Conservation (phyloP, 805 yeast genomes). For the Teunomyces funiuensis region DNA sequence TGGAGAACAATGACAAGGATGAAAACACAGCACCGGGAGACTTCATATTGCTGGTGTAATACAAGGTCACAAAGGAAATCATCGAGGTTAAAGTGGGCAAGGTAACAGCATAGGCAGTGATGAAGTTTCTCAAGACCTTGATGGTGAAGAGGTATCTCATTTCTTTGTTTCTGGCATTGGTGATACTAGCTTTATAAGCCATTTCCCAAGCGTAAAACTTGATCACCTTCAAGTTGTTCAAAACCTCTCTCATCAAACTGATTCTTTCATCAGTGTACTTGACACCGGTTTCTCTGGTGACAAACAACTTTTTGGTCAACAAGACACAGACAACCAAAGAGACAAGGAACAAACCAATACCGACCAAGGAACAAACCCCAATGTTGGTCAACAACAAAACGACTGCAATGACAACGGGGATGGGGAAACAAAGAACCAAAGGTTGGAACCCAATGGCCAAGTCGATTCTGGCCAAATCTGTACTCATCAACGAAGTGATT, state of each 20-base stretch:
- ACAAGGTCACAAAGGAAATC: constrained; percentile 45
- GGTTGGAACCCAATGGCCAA: constrained; percentile 46
- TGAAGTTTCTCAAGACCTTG: constrained; percentile 40
- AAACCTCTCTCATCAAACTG: constrained; percentile 42
- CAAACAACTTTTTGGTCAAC: constrained; percentile 34
- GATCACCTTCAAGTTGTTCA: constrained; percentile 41
- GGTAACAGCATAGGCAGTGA: constrained; percentile 45
- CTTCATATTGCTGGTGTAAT: constrained; percentile 42
- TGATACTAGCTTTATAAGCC: constrained; percentile 38
- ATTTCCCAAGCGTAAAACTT: constrained; percentile 49
- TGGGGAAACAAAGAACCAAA: constrained; percentile 40
- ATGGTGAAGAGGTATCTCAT: constrained; percentile 42
- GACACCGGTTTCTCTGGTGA: constrained; percentile 35
- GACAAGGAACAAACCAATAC: constrained; percentile 40
- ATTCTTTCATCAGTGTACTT: constrained; percentile 43
- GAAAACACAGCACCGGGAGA: constrained; percentile 43
- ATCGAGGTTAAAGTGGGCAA: constrained; percentile 45
- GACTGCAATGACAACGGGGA: constrained; percentile 41
- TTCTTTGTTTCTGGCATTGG: constrained; percentile 37
- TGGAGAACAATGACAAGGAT: constrained; percentile 41
- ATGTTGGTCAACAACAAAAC: constrained; percentile 34
- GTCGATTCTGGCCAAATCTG: constrained; percentile 45
- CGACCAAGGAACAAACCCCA: constrained; percentile 42
- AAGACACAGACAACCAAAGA: constrained; percentile 35
- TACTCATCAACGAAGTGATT: constrained; percentile 41